Percentiles rank a stretch among this genome's conserved stretches.
These are phyloP conservation scores for Apiotrichum gracile DNA, from an alignment of 1,284 basidiomycete genomes.

Conservation along the genomic window DNA sequence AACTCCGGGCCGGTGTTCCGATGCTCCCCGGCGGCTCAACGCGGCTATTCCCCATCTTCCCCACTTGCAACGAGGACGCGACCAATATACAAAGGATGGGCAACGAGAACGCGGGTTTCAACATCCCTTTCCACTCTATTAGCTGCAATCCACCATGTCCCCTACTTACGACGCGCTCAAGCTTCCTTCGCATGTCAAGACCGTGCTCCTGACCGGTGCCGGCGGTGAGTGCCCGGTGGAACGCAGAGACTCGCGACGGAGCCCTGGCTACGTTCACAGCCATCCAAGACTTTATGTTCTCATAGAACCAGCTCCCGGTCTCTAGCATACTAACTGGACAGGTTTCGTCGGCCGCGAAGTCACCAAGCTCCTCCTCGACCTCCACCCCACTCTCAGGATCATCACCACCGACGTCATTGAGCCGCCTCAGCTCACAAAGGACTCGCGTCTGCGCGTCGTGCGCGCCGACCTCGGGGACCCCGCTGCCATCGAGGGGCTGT, in stretches of 20 bases:
- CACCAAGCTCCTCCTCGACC: constrained; percentile 48
- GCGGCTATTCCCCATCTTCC: background rate
- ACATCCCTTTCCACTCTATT: background rate
- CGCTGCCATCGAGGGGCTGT: constrained; percentile 48
- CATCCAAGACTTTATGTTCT: too few relatives aligned
- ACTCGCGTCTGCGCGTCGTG: constrained; percentile 43
- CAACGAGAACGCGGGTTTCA: too few relatives aligned
- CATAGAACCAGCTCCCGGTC: too few relatives aligned
- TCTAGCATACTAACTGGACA: constrained; percentile 9
- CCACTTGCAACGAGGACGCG: too few relatives aligned
- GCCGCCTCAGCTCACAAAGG: constrained; percentile 49
- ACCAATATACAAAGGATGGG: background rate
- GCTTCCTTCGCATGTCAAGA: constrained; percentile 45
- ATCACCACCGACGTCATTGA: constrained; percentile 57
- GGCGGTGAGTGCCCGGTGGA: constrained; percentile 50
- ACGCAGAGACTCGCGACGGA: too few relatives aligned
- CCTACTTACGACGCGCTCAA: constrained; percentile 41
- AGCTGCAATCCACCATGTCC: constrained; percentile 10
- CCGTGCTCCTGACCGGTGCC: constrained; percentile 57
- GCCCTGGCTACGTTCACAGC: too few relatives aligned
- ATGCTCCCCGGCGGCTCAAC: too few relatives aligned
- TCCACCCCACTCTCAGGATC: constrained; percentile 50
- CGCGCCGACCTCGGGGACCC: constrained; percentile 54
- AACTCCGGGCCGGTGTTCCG: too few relatives aligned
- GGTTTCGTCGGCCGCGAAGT: constrained; percentile 48